Conservation (phyloP, 495 filamentous ascomycete genomes). For the Penicillium waksmanii region DNA sequence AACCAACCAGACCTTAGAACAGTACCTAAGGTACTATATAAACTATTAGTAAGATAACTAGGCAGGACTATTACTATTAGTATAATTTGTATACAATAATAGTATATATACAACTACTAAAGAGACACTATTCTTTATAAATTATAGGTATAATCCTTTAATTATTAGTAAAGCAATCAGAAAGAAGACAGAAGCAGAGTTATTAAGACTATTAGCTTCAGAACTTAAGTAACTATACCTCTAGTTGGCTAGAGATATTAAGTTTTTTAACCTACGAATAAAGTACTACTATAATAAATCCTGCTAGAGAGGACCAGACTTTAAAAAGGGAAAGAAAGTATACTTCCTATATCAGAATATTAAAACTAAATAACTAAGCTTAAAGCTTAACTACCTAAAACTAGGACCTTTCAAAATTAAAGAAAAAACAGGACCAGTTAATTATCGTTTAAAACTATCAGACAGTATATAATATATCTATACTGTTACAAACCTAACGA, state of each 20-base stretch:
- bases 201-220: too few species aligned
- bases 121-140: too few species aligned
- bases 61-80: slow-evolving; percentile 24
- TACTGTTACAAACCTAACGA: too few species aligned
- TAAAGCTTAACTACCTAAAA: slow-evolving; percentile 14
- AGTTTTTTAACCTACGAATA: too few species aligned
- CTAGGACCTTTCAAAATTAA: slow-evolving; percentile 15
- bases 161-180: too few species aligned
- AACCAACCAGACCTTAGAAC: slow-evolving; percentile 24
- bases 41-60: slow-evolving; percentile 36
- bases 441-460: slow-evolving; percentile 16
- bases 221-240: too few species aligned
- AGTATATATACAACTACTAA: background rate
- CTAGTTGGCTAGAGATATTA: too few species aligned
- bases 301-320: background rate
- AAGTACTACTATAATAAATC: background rate
- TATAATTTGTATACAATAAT: slow-evolving; percentile 35
- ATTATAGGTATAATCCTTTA: too few species aligned
- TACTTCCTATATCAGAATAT: slow-evolving; percentile 10
- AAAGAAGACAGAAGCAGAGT: too few species aligned
- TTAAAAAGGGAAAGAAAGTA: slow-evolving; percentile 7
- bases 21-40: slow-evolving; percentile 26
- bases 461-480: slow-evolving; percentile 9
- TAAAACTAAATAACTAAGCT: slow-evolving; percentile 10
- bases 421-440: slow-evolving; percentile 14